Percentiles rank a stretch among this genome's conserved stretches.
These are phyloP conservation scores for Bolboschoenoplectus hybrid DNA, from an alignment of 202 grass and related monocot genomes.

Conservation along the genomic window DNA sequence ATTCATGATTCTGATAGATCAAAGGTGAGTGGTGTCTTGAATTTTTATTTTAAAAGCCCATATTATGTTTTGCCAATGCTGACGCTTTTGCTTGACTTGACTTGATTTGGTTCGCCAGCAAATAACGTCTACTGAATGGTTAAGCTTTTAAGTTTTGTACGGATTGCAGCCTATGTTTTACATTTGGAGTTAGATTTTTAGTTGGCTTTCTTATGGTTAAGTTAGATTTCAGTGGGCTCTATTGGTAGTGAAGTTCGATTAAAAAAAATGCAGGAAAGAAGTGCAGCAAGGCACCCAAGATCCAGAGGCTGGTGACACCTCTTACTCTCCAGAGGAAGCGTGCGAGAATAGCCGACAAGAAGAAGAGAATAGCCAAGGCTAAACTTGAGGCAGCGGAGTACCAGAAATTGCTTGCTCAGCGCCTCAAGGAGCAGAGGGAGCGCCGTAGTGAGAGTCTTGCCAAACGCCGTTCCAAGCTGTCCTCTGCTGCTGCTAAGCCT, in stretches of 20 bases:
- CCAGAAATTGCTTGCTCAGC: slow-evolving; percentile 77
- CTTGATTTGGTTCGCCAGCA: background rate
- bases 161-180: no score
- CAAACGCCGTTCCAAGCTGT: slow-evolving; percentile 84
- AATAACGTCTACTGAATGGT: background rate
- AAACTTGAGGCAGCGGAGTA: slow-evolving; percentile 79
- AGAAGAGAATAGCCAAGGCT: slow-evolving; percentile 83
- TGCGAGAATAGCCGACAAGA: slow-evolving; percentile 76
- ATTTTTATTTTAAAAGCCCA: no score
- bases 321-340: slow-evolving; percentile 84
- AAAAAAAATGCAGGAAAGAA: slow-evolving; percentile 64
- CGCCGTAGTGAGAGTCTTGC: slow-evolving; percentile 78
- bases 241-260: background rate
- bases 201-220: background rate
- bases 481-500: slow-evolving; percentile 47
- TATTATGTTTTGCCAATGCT: no score
- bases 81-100: background rate
- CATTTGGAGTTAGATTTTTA: background rate
- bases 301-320: slow-evolving; percentile 83
- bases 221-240: background rate
- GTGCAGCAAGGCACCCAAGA: slow-evolving; percentile 90
- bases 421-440: slow-evolving; percentile 77
- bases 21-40: no score
- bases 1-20: no score
- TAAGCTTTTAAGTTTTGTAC: no score